Evolutionary conservation across 108 stramenopile species (phyloP).

Genomic region (Schizochytrium sp.): DNA sequence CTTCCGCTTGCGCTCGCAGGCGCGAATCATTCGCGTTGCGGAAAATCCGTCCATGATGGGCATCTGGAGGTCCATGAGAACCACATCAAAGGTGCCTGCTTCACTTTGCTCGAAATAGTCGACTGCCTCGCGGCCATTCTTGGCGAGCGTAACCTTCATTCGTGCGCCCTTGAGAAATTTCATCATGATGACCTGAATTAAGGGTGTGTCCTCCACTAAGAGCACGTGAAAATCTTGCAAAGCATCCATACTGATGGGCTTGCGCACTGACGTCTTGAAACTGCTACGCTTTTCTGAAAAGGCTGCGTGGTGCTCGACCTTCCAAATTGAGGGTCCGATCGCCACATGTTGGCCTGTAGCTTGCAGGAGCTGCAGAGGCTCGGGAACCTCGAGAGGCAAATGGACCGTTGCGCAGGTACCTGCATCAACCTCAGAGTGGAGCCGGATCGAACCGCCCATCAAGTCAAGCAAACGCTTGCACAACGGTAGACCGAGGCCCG

Average conservation of each 20-base stretch:
- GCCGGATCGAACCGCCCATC: background rate
- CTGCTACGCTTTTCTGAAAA: background rate
- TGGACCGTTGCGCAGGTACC: background rate
- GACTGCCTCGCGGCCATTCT: slow-evolving; percentile 40
- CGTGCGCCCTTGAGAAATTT: background rate
- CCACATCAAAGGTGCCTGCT: slow-evolving; percentile 30
- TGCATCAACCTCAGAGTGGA: background rate
- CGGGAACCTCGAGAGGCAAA: background rate
- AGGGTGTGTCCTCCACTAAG: background rate
- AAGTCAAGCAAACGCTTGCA: background rate
- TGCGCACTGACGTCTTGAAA: background rate
- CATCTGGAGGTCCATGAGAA: slow-evolving; percentile 66
- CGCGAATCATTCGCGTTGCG: slow-evolving; percentile 43
- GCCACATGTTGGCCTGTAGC: background rate
- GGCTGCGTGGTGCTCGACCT: background rate
- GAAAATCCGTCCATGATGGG: slow-evolving; percentile 56
- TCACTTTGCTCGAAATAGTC: background rate
- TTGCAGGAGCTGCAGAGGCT: background rate
- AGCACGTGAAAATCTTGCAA: background rate
- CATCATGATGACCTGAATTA: background rate
- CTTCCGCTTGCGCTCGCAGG: slow-evolving; percentile 19
- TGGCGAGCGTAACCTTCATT: slow-evolving; percentile 16
- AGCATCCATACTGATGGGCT: background rate
- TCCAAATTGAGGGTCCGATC: background rate
- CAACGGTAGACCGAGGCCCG: background rate